Base-by-base conservation (phyloP, 176 grass and related monocot genomes). In the Oropetium thomaeum region DNA sequence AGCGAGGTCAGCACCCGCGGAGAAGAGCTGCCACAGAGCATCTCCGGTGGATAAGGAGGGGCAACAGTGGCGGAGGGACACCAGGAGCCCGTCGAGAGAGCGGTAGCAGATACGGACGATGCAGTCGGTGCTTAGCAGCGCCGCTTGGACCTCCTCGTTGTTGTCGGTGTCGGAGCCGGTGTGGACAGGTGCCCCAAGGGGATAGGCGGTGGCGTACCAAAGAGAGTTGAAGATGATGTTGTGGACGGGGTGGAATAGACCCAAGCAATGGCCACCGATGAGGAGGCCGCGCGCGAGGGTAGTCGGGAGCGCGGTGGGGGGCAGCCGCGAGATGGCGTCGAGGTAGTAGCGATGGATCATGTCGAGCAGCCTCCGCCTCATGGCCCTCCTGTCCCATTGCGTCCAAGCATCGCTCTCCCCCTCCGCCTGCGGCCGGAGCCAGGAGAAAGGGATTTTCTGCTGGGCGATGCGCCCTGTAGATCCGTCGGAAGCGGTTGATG, bases 41-140 rank as follows among this genome's bases (percentile, higher is more conserved):
- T 81, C 58, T 13, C 68, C 79, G 69, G 58, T 7, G 16, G 79
- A 64, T 57, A 73, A 43, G 1, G 25, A 38, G 33, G 58, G 68
- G 30, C 68, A 73, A 44, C n/a, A 9, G 58, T 14, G 4, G 43
- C 31, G 58, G 58, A 81, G 58, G 32, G 44, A 27, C 20, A 33
- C 68, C 2, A 81, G 0, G 32, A 73, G 32, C 10, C 79, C 68
- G 10, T 81, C 58, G 16, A 81, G 58, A 23, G 79, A 81, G 79
- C 68, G 68, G 25, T 27, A 54, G 54, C 53, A 70, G 39, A 17
- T 33, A 23, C 79, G 43, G 58, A 12, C 43, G 12, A 81, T 20
- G 68, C 43, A 43, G 43, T 72, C 43, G 52, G 14, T 19, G 70
- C 52, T 73, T 33, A 73, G 33, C 7, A 73, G 69, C 3, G 48